Evolutionary conservation across 2,329 filamentous ascomycete genomes (phyloP), one percentile per base, ranked within the genome.

Genomic region (Claviceps capensis): DNA sequence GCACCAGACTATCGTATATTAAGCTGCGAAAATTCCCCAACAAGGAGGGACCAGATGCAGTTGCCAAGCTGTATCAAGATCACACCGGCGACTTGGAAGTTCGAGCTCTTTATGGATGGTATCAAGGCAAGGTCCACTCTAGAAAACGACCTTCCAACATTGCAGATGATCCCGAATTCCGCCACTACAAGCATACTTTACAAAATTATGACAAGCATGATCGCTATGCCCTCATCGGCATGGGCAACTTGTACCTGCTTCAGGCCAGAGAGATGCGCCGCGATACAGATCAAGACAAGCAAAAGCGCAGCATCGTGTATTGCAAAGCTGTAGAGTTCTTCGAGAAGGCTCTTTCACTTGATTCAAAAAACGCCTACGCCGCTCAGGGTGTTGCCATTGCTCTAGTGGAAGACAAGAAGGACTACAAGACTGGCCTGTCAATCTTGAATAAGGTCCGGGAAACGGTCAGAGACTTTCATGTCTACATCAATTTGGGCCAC

Each of bases 161-260:
- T 54, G 82, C 82, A 16, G 90, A 97, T 62, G 94, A 98, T 63
- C 82, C 83, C 37, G 93, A 98, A 67, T 85, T 95, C 61, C 82
- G 89, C 3, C 90, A 96, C 65, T 94, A 94, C 75, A 98, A 97
- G 70, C 89, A 96, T 67, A 97, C 91, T 0, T 73, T 98, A 34
- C 88, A 95, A 65, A 83, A 90, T 58, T 85, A 89, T 65, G 91
- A 98, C 72, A 98, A 97, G 75, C 93, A 98, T 65, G 93, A 98
- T 65, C 79, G 88, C n/a, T 98, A 98, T 66, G 88, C 93, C 4
- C 74, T 98, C 30, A 90, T 94, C 26, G 91, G 88, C 14, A 97
- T 98, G 91, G 93, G 93, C 43, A 98, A 98, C 65, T 73, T 98
- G 65, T 85, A 91, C 59, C 77, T 98, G 42, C 75, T 85, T 58